Conservation (phyloP, 495 filamentous ascomycete species). For the Acidiella bohemica region DNA sequence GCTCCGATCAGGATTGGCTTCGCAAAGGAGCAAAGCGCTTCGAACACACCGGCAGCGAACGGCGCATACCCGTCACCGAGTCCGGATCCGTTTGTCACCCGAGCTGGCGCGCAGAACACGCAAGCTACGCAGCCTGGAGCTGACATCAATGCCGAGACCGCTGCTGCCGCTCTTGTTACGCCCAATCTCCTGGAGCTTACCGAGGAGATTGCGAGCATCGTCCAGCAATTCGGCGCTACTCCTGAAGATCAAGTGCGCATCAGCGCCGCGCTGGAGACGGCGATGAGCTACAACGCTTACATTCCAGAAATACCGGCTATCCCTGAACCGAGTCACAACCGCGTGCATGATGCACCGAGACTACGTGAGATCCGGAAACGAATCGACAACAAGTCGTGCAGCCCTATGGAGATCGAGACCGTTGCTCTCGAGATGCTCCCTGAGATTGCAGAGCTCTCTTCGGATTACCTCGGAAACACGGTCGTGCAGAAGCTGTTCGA, state of each 20-base stretch:
- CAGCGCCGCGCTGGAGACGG: slow-evolving; percentile 53
- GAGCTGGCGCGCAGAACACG: slow-evolving; percentile 25
- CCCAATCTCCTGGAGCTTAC: slow-evolving; percentile 64
- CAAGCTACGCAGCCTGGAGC: slow-evolving; percentile 30
- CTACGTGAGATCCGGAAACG: slow-evolving; percentile 92
- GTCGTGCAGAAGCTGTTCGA: slow-evolving; percentile 99
- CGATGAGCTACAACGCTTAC: slow-evolving; percentile 60
- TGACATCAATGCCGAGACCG: slow-evolving; percentile 29
- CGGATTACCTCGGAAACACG: slow-evolving; percentile 94
- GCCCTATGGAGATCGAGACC: slow-evolving; percentile 74
- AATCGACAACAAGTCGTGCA: slow-evolving; percentile 86
- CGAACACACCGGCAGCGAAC: slow-evolving; percentile 73
- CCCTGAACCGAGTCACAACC: slow-evolving; percentile 75
- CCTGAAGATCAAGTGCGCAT: slow-evolving; percentile 69
- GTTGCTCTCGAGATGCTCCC: slow-evolving; percentile 87
- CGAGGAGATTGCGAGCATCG: slow-evolving; percentile 71
- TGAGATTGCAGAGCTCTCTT: slow-evolving; percentile 86
- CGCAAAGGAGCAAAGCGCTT: slow-evolving; percentile 84
- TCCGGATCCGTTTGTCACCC: slow-evolving; percentile 56
- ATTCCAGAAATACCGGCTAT: slow-evolving; percentile 77
- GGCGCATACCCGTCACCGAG: slow-evolving; percentile 82
- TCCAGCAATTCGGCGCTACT: slow-evolving; percentile 74
- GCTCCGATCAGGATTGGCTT: slow-evolving; percentile 92
- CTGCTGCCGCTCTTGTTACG: slow-evolving; percentile 36
- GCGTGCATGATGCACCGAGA: slow-evolving; percentile 88